Evolutionary conservation across 2,329 filamentous ascomycete species (phyloP).

Genomic region (Phyllachora maydis): DNA sequence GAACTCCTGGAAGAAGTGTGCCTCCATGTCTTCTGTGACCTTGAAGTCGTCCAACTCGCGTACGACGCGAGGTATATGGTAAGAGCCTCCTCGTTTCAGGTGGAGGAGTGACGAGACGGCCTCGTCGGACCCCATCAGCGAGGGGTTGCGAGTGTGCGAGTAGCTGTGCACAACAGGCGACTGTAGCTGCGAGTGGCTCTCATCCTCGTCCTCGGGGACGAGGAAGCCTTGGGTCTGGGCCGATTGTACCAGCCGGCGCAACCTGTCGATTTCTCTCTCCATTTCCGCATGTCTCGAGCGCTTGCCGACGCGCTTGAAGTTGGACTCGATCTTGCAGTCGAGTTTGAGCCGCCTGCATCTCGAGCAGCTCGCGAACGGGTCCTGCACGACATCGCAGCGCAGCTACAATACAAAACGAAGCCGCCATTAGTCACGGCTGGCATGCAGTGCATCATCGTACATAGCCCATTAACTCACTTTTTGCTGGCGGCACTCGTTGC

Average conservation of each 20-base stretch:
- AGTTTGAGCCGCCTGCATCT: constrained; percentile 64
- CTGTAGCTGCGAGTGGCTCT: constrained; percentile 29
- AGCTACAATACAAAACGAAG: too few relatives aligned
- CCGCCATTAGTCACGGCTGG: too few relatives aligned
- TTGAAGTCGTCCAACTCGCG: constrained; percentile 43
- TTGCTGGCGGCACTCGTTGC: constrained; percentile 65
- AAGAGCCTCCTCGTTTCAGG: constrained; percentile 43
- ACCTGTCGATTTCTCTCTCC: constrained; percentile 59
- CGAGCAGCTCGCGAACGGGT: constrained; percentile 58
- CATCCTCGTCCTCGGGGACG: constrained; percentile 33
- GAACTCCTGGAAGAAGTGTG: constrained; percentile 51
- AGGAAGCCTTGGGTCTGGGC: constrained; percentile 39
- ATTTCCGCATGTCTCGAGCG: constrained; percentile 69
- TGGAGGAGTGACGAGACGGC: constrained; percentile 45
- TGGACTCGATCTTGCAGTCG: constrained; percentile 70
- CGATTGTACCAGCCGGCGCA: constrained; percentile 38
- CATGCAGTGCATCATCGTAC: too few relatives aligned
- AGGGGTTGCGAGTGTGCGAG: constrained; percentile 38
- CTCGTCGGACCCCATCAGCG: constrained; percentile 47
- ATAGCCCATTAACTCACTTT: too few relatives aligned
- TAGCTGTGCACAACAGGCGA: constrained; percentile 40
- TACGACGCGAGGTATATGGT: constrained; percentile 35
- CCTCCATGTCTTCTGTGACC: constrained; percentile 40
- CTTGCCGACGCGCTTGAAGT: constrained; percentile 69
- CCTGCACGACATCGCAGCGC: constrained; percentile 67